Conservation (phyloP, 1,139 yeast genomes). For the Candida sanyaensis region DNA sequence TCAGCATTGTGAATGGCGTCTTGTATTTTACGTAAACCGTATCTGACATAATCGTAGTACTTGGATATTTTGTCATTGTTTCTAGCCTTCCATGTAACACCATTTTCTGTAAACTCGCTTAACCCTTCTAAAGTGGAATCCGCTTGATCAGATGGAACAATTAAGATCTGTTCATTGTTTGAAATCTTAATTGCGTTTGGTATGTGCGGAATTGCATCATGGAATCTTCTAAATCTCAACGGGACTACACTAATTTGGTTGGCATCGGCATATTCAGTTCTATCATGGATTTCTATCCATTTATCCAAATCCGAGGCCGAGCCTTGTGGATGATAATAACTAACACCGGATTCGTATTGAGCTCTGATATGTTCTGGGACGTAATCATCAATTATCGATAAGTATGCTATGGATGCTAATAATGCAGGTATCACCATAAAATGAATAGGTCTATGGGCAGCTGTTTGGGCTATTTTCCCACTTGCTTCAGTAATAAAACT, state of each 20-base stretch:
- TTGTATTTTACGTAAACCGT: conserved; percentile 46
- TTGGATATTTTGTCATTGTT: conserved; percentile 64
- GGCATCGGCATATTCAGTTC: conserved; percentile 37
- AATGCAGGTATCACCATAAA: conserved; percentile 73
- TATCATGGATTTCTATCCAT: conserved; percentile 43
- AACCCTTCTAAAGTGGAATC: conserved; percentile 35
- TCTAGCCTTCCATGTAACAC: conserved; percentile 66
- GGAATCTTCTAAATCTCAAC: conserved; percentile 51
- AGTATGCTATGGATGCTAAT: conserved; percentile 79
- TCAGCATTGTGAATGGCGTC: conserved; percentile 76
- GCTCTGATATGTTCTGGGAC: conserved; percentile 39
- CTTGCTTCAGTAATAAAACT: conserved; percentile 33
- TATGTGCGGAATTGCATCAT: conserved; percentile 35
- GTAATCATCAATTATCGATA: conserved; percentile 80
- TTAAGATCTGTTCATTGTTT: conserved; percentile 41
- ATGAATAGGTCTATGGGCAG: conserved; percentile 90
- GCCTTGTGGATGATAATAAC: conserved; percentile 48
- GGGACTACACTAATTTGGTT: conserved; percentile 54
- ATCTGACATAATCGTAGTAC: conserved; percentile 60
- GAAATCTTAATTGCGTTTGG: conserved; percentile 33
- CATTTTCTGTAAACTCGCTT: conserved; percentile 34
- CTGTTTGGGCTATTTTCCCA: conserved; percentile 55
- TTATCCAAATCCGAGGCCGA: conserved; percentile 28
- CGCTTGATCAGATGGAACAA: conserved; percentile 40
- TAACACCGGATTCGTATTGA: conserved; percentile 17